These are phyloP conservation scores for Suhomyces emberorum DNA, from an alignment of 805 yeast genomes.

Conservation along the genomic window DNA sequence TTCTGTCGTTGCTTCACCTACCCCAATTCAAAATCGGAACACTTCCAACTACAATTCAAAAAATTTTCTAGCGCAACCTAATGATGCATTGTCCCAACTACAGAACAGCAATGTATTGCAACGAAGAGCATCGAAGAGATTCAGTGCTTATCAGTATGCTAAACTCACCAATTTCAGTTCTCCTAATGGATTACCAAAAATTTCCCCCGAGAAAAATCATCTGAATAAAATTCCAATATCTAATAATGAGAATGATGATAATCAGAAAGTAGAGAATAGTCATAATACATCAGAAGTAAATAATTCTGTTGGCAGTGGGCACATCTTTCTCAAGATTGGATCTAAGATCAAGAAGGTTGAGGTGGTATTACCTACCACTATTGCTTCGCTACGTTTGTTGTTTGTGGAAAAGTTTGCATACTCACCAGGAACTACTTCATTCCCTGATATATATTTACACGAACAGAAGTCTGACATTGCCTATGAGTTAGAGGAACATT, in stretches of 20 bases:
- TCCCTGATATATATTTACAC: slow-evolving; percentile 76
- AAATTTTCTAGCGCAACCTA: slow-evolving; percentile 4
- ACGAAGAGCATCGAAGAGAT: slow-evolving; percentile 90
- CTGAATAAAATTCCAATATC: not conserved
- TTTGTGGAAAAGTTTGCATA: slow-evolving; percentile 88
- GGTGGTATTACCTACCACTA: slow-evolving; percentile 43
- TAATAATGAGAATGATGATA: not conserved
- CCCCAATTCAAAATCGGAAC: slow-evolving; percentile 1
- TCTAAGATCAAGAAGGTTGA: slow-evolving; percentile 54
- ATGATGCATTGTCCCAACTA: slow-evolving; percentile 69
- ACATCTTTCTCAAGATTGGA: slow-evolving; percentile 49
- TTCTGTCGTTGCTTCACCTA: slow-evolving; percentile 1
- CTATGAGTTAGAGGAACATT: slow-evolving; percentile 76
- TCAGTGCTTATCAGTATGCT: slow-evolving; percentile 89
- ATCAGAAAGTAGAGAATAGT: not conserved
- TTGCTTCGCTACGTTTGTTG: slow-evolving; percentile 57
- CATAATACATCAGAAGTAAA: slow-evolving; percentile 1
- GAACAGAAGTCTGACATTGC: slow-evolving; percentile 58
- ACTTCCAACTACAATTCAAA: slow-evolving; percentile 2
- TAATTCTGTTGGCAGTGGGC: slow-evolving; percentile 6
- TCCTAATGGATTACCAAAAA: slow-evolving; percentile 11
- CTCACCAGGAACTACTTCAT: slow-evolving; percentile 64
- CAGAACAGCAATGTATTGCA: slow-evolving; percentile 82
- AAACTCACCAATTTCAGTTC: slow-evolving; percentile 52
- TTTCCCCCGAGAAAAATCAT: slow-evolving; percentile 4